Percentiles rank a stretch among this genome's conserved stretches.
Evolutionary conservation across 2,329 filamentous ascomycete genomes (phyloP).

Genomic region (Fusarium newnesense): DNA sequence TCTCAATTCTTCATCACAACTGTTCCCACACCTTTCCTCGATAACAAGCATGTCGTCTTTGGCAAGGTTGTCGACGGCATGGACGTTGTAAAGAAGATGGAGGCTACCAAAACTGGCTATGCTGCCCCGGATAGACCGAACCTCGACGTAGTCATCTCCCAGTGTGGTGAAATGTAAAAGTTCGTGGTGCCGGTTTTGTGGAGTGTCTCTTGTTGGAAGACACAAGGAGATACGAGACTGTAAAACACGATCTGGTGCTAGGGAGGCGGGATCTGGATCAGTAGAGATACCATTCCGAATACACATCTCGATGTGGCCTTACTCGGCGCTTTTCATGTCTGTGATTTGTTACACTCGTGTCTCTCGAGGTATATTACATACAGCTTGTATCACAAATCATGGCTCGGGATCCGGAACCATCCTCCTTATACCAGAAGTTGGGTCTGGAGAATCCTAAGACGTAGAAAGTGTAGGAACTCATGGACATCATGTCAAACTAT

Average conservation of each 20-base stretch:
- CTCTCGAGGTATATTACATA: conserved; percentile 1
- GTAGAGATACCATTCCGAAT: conserved; percentile 35
- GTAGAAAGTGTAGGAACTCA: not conserved
- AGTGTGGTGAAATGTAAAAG: conserved; percentile 93
- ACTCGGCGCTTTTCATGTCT: conserved; percentile 31
- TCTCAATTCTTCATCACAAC: conserved; percentile 98
- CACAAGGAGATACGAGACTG: not conserved
- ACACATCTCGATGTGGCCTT: conserved; percentile 12
- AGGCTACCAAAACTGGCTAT: conserved; percentile 84
- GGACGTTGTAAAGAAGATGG: conserved; percentile 92
- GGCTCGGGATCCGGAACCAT: not conserved
- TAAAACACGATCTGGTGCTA: conserved; percentile 3
- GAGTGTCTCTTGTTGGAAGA: not conserved
- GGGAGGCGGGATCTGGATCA: conserved; percentile 18
- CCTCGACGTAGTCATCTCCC: conserved; percentile 82
- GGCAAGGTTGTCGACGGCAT: conserved; percentile 90
- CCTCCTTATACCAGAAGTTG: not conserved
- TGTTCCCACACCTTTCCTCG: conserved; percentile 84
- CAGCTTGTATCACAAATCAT: not conserved
- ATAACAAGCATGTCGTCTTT: conserved; percentile 95
- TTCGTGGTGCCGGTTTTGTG: not conserved
- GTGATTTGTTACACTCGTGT: conserved; percentile 21
- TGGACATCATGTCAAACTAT: not conserved
- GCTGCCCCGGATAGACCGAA: conserved; percentile 82
- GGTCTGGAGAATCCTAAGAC: not conserved